These are phyloP conservation scores for Nidula niveotomentosa DNA, from an alignment of 1,284 basidiomycete genomes.

Conservation along the genomic window DNA sequence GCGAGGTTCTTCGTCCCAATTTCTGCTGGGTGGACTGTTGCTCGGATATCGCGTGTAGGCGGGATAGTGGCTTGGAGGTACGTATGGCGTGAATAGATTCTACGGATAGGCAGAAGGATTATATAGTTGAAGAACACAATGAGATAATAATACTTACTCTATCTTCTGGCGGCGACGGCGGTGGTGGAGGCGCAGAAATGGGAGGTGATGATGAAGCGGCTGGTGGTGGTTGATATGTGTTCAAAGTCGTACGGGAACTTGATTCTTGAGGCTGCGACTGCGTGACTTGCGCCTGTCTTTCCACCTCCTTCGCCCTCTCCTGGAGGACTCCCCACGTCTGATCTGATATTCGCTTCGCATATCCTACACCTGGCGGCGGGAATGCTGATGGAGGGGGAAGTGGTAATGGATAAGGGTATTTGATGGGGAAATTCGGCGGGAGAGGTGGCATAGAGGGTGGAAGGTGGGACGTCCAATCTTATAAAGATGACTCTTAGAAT, in stretches of 20 bases:
- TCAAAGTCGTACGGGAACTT: too few relatives aligned
- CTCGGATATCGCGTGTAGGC: not conserved
- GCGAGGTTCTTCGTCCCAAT: not conserved
- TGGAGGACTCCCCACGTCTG: too few relatives aligned
- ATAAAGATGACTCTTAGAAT: not conserved
- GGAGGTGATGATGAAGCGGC: too few relatives aligned
- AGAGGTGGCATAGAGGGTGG: conserved; percentile 12
- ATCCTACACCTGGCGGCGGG: too few relatives aligned
- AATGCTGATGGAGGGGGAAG: conserved; percentile 16
- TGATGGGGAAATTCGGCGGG: conserved; percentile 18
- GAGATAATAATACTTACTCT: too few relatives aligned
- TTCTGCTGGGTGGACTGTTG: not conserved
- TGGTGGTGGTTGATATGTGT: too few relatives aligned
- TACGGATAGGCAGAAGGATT: not conserved
- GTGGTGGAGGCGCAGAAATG: not conserved
- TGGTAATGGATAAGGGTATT: conserved; percentile 17
- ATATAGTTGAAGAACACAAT: not conserved
- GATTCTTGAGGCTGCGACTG: too few relatives aligned
- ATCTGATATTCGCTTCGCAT: too few relatives aligned
- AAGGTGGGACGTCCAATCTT: conserved; percentile 20
- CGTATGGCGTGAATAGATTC: conserved; percentile 1
- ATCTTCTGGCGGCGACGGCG: not conserved
- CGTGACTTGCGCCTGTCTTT: too few relatives aligned
- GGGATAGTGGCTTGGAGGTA: not conserved
- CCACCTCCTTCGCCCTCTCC: too few relatives aligned